Conservation (phyloP, 1,284 basidiomycete species). For the Golubevia pallescens region DNA sequence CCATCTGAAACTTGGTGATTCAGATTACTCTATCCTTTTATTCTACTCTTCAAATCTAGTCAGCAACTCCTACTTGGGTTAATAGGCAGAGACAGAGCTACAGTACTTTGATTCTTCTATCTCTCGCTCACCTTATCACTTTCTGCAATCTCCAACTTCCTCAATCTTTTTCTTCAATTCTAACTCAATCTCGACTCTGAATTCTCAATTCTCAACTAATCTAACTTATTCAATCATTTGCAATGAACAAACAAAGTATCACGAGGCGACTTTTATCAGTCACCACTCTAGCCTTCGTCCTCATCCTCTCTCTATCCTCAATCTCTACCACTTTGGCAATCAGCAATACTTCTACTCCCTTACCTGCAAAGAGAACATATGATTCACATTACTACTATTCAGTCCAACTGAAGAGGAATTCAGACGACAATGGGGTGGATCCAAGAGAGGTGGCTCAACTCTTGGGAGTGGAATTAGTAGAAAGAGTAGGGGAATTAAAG, state of each 20-base stretch:
- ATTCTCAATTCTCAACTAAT: constrained; percentile 31
- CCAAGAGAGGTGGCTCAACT: constrained; percentile 43
- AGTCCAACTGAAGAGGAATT: constrained; percentile 30
- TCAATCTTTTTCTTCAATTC: constrained; percentile 49
- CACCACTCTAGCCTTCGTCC: constrained; percentile 10
- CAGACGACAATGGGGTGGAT: constrained; percentile 15
- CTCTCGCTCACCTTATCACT: constrained; percentile 51
- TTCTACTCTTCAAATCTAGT: constrained; percentile 31
- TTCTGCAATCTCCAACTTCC: constrained; percentile 33
- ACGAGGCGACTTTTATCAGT: constrained; percentile 9
- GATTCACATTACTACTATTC: constrained; percentile 62
- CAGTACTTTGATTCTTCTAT: constrained; percentile 21
- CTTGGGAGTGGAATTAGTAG: constrained; percentile 56
- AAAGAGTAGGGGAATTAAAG: constrained; percentile 49
- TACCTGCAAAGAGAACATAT: constrained; percentile 44
- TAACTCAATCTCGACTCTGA: constrained; percentile 48
- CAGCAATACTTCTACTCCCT: constrained; percentile 22
- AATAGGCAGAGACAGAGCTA: background rate
- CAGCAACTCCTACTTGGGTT: background rate
- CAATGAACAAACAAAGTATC: constrained; percentile 5
- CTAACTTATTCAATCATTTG: constrained; percentile 28
- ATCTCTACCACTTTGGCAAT: constrained; percentile 17
- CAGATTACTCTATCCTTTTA: constrained; percentile 11
- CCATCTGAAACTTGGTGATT: too few species aligned
- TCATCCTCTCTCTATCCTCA: constrained; percentile 9